phyloP scores from a whole-genome alignment of 176 grass and related monocot species.

The Aegilops sharonensis region DNA sequence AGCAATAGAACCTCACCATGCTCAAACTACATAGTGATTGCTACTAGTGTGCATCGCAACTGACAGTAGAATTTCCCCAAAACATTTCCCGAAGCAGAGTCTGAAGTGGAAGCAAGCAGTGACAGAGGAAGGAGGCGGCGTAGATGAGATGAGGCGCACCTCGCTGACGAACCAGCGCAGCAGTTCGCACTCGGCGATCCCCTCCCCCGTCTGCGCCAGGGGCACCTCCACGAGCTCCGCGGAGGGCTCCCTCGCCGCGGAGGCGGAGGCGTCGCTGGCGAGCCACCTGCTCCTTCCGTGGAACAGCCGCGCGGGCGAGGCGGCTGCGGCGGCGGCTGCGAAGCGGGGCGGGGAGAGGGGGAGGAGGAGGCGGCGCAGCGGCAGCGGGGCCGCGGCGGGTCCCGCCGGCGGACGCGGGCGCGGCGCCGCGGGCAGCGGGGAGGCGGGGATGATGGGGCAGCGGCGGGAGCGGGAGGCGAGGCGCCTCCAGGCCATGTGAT shows the following conservation, averaged over 20 bases:
- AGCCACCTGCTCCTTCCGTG: constrained; percentile 32
- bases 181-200: constrained; percentile 94
- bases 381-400: background rate
- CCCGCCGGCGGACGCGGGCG: background rate
- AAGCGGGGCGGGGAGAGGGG: background rate
- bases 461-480: constrained; percentile 19
- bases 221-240: constrained; percentile 74
- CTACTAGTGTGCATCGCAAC: too few species aligned
- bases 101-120: too few species aligned
- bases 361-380: constrained; percentile 25
- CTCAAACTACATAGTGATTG: too few species aligned
- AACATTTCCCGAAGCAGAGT: too few species aligned
- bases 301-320: background rate
- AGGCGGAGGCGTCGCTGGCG: constrained; percentile 24
- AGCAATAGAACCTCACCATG: too few species aligned
- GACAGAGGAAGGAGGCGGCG: too few species aligned
- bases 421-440: background rate
- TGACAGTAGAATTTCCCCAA: too few species aligned
- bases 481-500: constrained; percentile 22
- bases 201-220: constrained; percentile 89
- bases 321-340: too few species aligned
- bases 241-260: too few species aligned
- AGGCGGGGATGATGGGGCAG: background rate
- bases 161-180: constrained; percentile 85
- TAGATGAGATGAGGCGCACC: constrained; percentile 13